Evolutionary conservation across 2,329 filamentous ascomycete species (phyloP).

Genomic region (Diaporthe eres): DNA sequence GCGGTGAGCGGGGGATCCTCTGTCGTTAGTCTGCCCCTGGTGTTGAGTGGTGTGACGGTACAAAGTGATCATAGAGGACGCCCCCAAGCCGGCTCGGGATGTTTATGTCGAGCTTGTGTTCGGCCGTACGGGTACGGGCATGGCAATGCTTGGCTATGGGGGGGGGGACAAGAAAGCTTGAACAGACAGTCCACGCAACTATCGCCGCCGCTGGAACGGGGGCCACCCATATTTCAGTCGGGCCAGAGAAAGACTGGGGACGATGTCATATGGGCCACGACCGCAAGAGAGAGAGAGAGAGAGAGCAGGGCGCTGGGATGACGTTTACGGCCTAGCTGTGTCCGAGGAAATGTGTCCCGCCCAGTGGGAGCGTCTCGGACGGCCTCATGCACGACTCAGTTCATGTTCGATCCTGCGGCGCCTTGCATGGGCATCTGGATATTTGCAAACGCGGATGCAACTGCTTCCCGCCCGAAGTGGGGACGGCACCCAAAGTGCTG

Average conservation of each 20-base stretch:
- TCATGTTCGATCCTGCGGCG: conserved; percentile 26
- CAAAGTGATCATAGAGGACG: background rate
- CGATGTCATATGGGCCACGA: background rate
- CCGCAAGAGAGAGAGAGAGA: background rate
- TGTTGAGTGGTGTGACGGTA: background rate
- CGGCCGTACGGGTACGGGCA: conserved; percentile 30
- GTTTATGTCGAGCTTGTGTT: conserved; percentile 22
- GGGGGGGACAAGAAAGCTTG: background rate
- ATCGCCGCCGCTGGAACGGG: background rate
- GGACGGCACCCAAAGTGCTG: background rate
- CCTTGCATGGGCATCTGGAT: conserved; percentile 18
- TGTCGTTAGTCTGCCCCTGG: background rate
- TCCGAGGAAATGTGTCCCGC: conserved; percentile 17
- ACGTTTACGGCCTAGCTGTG: conserved; percentile 20
- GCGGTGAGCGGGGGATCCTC: background rate
- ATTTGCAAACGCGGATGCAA: conserved; percentile 27
- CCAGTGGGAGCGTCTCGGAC: conserved; percentile 20
- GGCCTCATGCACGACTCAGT: conserved; percentile 26
- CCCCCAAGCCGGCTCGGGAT: conserved; percentile 31
- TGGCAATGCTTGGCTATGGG: conserved; percentile 27
- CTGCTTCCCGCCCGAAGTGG: conserved; percentile 25
- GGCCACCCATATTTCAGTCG: background rate
- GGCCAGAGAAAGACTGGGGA: background rate
- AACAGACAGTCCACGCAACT: background rate
- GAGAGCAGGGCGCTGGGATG: background rate